A percentile compares a stretch with the other conserved stretches of the same genome.
phyloP scores from a whole-genome alignment of 2,329 filamentous ascomycete genomes.

The Pseudogymnoascus sp. region DNA sequence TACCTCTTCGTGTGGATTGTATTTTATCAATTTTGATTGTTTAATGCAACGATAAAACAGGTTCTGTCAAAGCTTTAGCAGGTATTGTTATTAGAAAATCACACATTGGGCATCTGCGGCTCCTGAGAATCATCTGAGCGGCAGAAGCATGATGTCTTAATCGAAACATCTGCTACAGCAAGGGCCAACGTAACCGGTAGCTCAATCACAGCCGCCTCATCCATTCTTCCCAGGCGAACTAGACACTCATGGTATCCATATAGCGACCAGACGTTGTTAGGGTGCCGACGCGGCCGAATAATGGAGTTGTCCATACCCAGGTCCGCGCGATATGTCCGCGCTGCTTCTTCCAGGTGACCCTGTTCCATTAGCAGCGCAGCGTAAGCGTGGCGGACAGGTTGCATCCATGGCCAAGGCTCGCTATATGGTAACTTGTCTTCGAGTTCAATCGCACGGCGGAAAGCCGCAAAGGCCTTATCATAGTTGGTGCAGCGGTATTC shows the following conservation, averaged over 20 bases:
- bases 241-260: slow-evolving; percentile 68
- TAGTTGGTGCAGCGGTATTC: slow-evolving; percentile 57
- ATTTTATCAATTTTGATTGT: not conserved
- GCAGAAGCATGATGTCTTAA: slow-evolving; percentile 53
- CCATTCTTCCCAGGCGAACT: slow-evolving; percentile 39
- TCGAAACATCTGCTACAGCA: slow-evolving; percentile 49
- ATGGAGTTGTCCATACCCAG: slow-evolving; percentile 51
- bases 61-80: not conserved
- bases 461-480: slow-evolving; percentile 48
- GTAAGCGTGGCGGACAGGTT: slow-evolving; percentile 62
- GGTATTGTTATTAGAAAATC: not conserved
- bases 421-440: slow-evolving; percentile 60
- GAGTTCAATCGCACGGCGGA: slow-evolving; percentile 48
- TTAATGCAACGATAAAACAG: not conserved
- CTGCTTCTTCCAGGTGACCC: slow-evolving; percentile 46
- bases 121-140: slow-evolving; percentile 18
- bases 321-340: slow-evolving; percentile 50
- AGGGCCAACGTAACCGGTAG: slow-evolving; percentile 43
- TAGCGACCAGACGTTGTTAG: slow-evolving; percentile 67
- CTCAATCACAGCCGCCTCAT: slow-evolving; percentile 39
- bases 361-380: slow-evolving; percentile 63
- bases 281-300: slow-evolving; percentile 57
- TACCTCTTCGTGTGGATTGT: not conserved
- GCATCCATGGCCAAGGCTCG: slow-evolving; percentile 77
- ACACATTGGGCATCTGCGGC: not conserved